Conservation (phyloP, 495 filamentous ascomycete genomes). For the Talaromyces adpressus region DNA sequence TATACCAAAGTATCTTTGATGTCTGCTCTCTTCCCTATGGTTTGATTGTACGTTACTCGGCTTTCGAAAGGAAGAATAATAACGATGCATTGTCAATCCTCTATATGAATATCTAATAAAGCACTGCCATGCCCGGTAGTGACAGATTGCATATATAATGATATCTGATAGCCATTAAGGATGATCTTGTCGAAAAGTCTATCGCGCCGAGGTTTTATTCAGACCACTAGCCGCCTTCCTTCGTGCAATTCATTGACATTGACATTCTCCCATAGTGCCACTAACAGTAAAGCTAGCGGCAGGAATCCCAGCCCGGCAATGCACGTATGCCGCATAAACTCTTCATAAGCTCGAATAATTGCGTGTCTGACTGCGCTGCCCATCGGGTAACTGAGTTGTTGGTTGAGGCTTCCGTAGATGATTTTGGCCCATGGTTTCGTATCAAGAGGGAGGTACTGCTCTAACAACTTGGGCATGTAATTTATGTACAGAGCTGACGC, state of each 20-base stretch:
- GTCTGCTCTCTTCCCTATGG: too few relatives aligned
- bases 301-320: constrained; percentile 41
- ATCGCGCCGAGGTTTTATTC: neutral
- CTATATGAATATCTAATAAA: neutral
- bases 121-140: neutral
- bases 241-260: constrained; percentile 29
- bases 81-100: neutral
- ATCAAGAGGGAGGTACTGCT: constrained; percentile 46
- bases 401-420: constrained; percentile 47
- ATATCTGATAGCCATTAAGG: neutral
- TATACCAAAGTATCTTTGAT: too few relatives aligned
- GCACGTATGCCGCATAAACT: constrained; percentile 48
- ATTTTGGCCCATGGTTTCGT: constrained; percentile 21
- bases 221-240: neutral
- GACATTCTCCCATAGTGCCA: constrained; percentile 48
- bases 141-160: neutral
- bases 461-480: constrained; percentile 46
- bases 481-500: constrained; percentile 61
- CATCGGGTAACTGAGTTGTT: constrained; percentile 45
- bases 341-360: constrained; percentile 50
- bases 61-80: neutral
- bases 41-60: too few relatives aligned
- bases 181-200: neutral
- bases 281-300: constrained; percentile 36
- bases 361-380: constrained; percentile 45